phyloP scores from a whole-genome alignment of 169 alveolate genomes.

The Cryptosporidium viatorum region DNA sequence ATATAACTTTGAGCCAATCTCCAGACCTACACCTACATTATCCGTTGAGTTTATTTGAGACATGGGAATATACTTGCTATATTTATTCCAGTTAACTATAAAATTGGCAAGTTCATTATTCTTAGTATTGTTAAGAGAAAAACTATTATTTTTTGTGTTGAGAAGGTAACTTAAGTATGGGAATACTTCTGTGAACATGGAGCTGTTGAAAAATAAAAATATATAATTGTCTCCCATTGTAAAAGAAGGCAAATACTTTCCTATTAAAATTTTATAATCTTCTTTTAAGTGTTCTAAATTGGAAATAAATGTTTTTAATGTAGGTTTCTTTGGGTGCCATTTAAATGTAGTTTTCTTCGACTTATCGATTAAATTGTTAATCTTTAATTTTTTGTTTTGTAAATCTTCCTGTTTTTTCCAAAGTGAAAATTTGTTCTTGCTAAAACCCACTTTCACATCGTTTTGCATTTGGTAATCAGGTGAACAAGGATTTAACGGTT shows the following conservation, averaged over 20 bases:
- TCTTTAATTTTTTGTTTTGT: neutral
- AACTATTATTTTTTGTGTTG: too few relatives aligned
- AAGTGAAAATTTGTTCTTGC: neutral
- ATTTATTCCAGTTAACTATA: slow-evolving; percentile 10
- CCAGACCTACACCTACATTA: neutral
- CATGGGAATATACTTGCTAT: slow-evolving; percentile 4
- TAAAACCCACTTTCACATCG: slow-evolving; percentile 28
- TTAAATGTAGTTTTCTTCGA: slow-evolving; percentile 21
- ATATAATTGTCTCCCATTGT: neutral
- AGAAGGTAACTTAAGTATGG: slow-evolving; percentile 20
- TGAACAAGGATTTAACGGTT: slow-evolving; percentile 62
- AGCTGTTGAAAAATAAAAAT: neutral
- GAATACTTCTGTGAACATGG: slow-evolving; percentile 22
- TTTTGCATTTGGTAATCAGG: neutral
- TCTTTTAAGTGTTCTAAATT: slow-evolving; percentile 24
- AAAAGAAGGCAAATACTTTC: neutral
- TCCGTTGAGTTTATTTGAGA: neutral
- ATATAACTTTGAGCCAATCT: slow-evolving; percentile 3
- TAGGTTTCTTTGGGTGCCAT: slow-evolving; percentile 64
- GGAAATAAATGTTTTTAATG: slow-evolving; percentile 2
- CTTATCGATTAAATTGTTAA: neutral
- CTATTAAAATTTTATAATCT: neutral
- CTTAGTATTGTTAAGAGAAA: neutral
- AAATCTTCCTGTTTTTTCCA: neutral
- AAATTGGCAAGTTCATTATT: slow-evolving; percentile 7